A percentile compares a stretch with the other conserved stretches of the same genome.
Conservation (phyloP, 192 early-diverging fungal genomes). For the Linnemannia zychae region DNA sequence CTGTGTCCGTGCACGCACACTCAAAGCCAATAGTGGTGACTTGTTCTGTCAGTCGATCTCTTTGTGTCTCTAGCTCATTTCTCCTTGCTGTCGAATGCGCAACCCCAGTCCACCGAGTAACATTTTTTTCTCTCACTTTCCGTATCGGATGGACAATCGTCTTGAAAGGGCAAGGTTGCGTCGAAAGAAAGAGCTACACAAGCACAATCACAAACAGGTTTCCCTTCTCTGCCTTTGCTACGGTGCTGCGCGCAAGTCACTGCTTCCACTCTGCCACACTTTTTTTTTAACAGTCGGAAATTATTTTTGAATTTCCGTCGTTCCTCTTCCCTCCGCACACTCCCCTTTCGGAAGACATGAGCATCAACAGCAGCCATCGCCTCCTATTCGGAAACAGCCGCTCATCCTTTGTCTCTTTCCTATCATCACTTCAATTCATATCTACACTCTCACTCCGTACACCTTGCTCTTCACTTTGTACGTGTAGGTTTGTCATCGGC, state of each 20-base stretch:
- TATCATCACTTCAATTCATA: background rate
- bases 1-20: background rate
- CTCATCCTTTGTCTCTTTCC: background rate
- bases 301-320: constrained; percentile 6
- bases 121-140: constrained; percentile 12
- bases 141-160: constrained; percentile 23
- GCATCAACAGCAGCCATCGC: background rate
- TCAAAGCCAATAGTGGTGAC: background rate
- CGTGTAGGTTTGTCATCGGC: background rate
- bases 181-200: background rate
- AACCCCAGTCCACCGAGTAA: background rate
- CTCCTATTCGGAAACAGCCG: constrained; percentile 6
- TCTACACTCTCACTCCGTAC: too few relatives aligned
- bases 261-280: too few relatives aligned
- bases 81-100: background rate
- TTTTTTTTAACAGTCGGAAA: background rate
- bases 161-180: background rate
- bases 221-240: background rate
- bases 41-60: background rate
- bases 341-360: constrained; percentile 12
- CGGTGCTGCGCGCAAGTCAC: background rate
- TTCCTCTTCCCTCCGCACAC: constrained; percentile 9
- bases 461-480: background rate
- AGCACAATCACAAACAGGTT: background rate
- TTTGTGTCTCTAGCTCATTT: background rate